These are phyloP conservation scores for Schizochytrium sp. DNA, from an alignment of 108 stramenopile genomes.

Conservation along the genomic window DNA sequence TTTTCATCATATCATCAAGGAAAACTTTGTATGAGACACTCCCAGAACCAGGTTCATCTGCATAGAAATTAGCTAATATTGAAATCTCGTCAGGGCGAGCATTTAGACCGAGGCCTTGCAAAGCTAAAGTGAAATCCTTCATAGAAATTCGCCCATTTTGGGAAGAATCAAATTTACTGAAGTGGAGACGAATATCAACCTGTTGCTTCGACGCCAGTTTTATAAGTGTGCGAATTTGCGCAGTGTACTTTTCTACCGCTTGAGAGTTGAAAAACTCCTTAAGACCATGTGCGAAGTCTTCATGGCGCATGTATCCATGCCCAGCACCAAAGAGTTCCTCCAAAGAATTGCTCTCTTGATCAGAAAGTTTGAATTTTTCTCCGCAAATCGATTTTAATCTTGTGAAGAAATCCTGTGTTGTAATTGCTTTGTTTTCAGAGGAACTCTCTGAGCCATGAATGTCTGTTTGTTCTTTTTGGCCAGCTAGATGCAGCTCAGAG, in stretches of 20 bases:
- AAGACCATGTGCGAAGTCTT: background rate
- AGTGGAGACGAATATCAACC: background rate
- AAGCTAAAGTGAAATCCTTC: background rate
- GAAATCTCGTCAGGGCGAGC: background rate
- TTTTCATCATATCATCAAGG: background rate
- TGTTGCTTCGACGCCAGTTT: background rate
- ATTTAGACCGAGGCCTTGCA: background rate
- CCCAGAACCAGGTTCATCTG: background rate
- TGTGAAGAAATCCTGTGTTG: background rate
- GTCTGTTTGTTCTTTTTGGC: too few species aligned
- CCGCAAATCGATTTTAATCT: background rate
- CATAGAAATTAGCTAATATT: background rate
- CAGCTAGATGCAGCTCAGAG: too few species aligned
- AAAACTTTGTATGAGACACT: background rate
- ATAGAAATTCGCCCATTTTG: background rate
- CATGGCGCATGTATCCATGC: background rate
- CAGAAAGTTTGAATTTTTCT: background rate
- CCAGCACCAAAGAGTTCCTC: background rate
- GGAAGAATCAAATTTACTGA: background rate
- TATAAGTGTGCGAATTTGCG: background rate
- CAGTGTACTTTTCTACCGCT: background rate
- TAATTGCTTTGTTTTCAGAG: background rate
- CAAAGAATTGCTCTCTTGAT: background rate
- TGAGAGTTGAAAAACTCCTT: background rate
- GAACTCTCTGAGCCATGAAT: too few species aligned